Evolutionary conservation across 108 stramenopile species (phyloP), one percentile per base, ranked within the genome.

Genomic region (Conticribra weissflogii): DNA sequence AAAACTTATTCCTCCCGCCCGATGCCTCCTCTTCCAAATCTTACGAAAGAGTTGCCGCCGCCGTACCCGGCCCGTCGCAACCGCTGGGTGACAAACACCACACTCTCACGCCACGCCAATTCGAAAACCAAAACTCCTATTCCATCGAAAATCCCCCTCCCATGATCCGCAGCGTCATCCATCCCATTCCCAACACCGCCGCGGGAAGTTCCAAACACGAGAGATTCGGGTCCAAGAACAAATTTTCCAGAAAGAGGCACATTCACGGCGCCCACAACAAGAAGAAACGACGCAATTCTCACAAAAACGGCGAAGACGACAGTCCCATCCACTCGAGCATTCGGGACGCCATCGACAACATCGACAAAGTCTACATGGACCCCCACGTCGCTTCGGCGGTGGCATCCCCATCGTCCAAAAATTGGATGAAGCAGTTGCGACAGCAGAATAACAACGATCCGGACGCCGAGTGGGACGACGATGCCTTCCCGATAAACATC

Each of bases 331-430:
- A 33, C 29, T 23, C 29, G 16, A 49, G 54, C 15, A 66, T 74
- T 21, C 49, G 27, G 29, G 65, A 74, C 47, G 74, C 74, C 2
- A 74, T 74, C 31, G 44, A 58, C 32, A 74, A 74, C 32, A 59
- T 74, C 22, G 74, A 74, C 47, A 59, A 65, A 31, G 57, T 74
- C 9, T 74, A 60, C 34, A 53, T 65, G 56, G 63, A 58, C 55
- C 36, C 54, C 0, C 54, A 34, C 50, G 53, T 54, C 21, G 31
- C 17, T 12, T 9, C 28, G 30, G 28, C 55, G 9, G 19, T 36
- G 3, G 22, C 36, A 25, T 0, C 18, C 25, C 8, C 1, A 34
- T 4, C 25, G 15, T 14, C 49, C 18, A 44, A 57, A 32, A 34
- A 68, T 54, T 25, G 41, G 12, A 28, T 16, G 27, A 0, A 53